phyloP scores from a whole-genome alignment of 2,329 filamentous ascomycete species.

The Aspergillus puulaauensis region DNA sequence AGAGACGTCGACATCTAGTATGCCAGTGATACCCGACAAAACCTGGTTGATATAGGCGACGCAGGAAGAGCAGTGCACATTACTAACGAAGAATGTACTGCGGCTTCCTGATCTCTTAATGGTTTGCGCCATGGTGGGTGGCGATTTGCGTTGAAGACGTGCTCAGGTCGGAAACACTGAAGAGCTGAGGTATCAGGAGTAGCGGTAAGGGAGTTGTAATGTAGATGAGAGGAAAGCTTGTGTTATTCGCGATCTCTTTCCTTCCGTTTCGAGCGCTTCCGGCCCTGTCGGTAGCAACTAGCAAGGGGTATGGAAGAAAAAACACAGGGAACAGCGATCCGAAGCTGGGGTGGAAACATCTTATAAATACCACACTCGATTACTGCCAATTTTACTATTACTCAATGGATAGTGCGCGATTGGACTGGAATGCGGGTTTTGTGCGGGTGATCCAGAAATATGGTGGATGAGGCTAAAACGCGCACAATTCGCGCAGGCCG shows the following conservation, averaged over 20 bases:
- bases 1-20: conserved; percentile 41
- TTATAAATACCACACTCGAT: neutral
- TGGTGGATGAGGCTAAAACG: conserved; percentile 20
- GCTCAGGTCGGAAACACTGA: neutral
- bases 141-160: neutral
- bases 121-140: conserved; percentile 19
- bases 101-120: conserved; percentile 8
- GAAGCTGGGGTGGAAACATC: neutral
- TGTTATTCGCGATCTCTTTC: neutral
- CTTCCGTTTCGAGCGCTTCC: neutral
- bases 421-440: conserved; percentile 31
- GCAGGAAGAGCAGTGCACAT: conserved; percentile 51
- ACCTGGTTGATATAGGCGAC: conserved; percentile 47
- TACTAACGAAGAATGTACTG: conserved; percentile 45
- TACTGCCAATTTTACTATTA: conserved; percentile 3
- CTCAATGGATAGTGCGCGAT: neutral
- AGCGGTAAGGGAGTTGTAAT: too few relatives aligned
- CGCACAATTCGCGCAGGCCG: conserved; percentile 34
- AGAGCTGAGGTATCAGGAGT: neutral
- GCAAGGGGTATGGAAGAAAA: neutral
- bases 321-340: neutral
- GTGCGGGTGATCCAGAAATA: conserved; percentile 22
- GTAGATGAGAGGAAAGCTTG: neutral
- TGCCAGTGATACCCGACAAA: conserved; percentile 36
- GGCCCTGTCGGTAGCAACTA: neutral